phyloP scores from a whole-genome alignment of 805 yeast genomes.

The Kuraishia borneana region DNA sequence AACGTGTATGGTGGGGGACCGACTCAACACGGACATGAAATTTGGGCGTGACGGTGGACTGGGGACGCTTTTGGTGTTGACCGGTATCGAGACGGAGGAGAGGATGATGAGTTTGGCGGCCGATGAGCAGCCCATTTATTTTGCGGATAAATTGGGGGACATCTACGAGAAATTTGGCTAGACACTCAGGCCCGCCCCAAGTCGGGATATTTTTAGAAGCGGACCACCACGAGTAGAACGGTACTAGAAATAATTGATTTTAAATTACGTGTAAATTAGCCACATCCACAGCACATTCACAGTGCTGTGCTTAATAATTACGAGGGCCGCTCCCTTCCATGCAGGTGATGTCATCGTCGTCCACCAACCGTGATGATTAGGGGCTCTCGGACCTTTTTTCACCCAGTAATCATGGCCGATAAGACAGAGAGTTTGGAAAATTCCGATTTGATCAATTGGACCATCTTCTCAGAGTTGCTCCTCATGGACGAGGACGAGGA shows the following conservation, averaged over 20 bases:
- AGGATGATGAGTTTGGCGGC: slow-evolving; percentile 32
- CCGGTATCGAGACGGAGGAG: slow-evolving; percentile 81
- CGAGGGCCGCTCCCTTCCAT: too few relatives aligned
- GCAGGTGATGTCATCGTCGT: too few relatives aligned
- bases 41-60: slow-evolving; percentile 85
- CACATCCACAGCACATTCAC: too few relatives aligned
- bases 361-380: too few relatives aligned
- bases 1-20: slow-evolving; percentile 90
- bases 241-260: too few relatives aligned
- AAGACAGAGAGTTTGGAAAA: slow-evolving; percentile 18
- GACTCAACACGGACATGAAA: slow-evolving; percentile 89
- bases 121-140: slow-evolving; percentile 48
- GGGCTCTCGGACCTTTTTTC: too few relatives aligned
- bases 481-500: slow-evolving; percentile 97
- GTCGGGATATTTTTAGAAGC: too few relatives aligned
- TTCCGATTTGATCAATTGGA: slow-evolving; percentile 76
- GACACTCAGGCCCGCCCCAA: too few relatives aligned
- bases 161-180: slow-evolving; percentile 54
- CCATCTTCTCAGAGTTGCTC: slow-evolving; percentile 75
- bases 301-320: too few relatives aligned
- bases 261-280: too few relatives aligned
- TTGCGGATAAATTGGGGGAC: slow-evolving; percentile 67
- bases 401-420: too few relatives aligned
- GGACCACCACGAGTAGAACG: too few relatives aligned
- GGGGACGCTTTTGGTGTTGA: slow-evolving; percentile 76